Base-by-base conservation (phyloP, 1,139 yeast genomes). In the Arxiozyma bovina region DNA sequence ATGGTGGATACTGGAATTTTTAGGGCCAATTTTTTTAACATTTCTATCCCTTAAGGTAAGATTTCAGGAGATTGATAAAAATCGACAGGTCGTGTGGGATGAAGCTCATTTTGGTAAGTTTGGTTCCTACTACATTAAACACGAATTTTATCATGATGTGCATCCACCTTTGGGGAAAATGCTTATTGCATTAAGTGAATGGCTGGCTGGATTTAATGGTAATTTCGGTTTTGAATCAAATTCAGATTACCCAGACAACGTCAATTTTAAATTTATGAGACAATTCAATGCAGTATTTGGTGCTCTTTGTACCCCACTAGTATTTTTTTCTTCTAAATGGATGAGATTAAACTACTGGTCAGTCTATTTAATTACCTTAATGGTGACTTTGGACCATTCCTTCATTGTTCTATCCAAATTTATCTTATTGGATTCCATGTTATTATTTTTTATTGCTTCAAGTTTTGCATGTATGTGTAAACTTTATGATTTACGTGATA, bases 71-170 rank as follows among this genome's bases (percentile, higher is more conserved):
- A 86, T 93, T 53, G 87, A 83, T 54, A 75, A 73, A 38, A 76
- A 86, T 44, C 72, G 79, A 53, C 71, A 75, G 45, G 97, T 94
- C 12, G 84, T 90, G 9, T 93, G 99, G 99, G 99, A 91, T 71
- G 96, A 89, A 68, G 96, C 96, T 9, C 96, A 88, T 74, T 87
- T 87, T 72, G 77, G 77, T 21, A 74, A 74, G 58, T 81, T 81
- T 65, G 87, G 85, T 5, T 77, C 84, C 2, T 74, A 80, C 59
- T 85, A 85, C 64, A 72, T 83, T 57, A 77, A 78, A 56, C 82
- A 81, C 61, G 87, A 83, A 60, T 81, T 81, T 63, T 85, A 85
- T 65, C 86, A 83, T 62, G 93, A 85, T 68, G 90, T 85, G 5
- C 93, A 85, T 65, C 93, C 93, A 17, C 93, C 93, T 1, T 71